Evolutionary conservation across 176 grass and related monocot species (phyloP).

Genomic region (Eragrostis curvula): DNA sequence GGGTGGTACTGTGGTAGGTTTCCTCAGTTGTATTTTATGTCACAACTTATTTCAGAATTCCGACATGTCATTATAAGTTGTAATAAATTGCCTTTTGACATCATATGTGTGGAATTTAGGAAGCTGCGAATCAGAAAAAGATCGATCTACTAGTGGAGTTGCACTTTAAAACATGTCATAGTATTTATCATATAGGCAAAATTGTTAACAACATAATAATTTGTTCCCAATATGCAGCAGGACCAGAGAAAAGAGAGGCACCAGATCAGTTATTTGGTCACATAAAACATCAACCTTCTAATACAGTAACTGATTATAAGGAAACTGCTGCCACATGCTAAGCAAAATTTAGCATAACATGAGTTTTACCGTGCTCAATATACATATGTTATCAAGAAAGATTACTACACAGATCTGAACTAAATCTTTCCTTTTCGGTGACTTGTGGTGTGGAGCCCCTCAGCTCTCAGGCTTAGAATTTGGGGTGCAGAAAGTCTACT

Average conservation of each 20-base stretch:
- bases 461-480: neutral
- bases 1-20: no score
- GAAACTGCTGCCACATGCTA: neutral
- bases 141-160: neutral
- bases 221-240: neutral
- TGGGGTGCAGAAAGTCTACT: neutral
- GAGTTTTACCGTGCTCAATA: neutral
- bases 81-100: neutral
- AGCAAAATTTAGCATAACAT: slow-evolving; percentile 1
- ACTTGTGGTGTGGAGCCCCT: neutral
- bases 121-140: neutral
- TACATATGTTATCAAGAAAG: neutral
- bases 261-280: slow-evolving; percentile 14
- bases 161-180: no score
- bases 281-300: neutral
- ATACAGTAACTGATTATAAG: neutral
- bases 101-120: neutral
- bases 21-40: neutral
- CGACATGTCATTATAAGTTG: neutral
- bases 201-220: neutral
- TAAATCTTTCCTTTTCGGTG: neutral
- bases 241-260: neutral
- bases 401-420: slow-evolving; percentile 4
- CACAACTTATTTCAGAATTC: neutral
- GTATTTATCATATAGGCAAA: neutral